phyloP scores from a whole-genome alignment of 2,329 filamentous ascomycete species.

The Penicillium janthinellum region DNA sequence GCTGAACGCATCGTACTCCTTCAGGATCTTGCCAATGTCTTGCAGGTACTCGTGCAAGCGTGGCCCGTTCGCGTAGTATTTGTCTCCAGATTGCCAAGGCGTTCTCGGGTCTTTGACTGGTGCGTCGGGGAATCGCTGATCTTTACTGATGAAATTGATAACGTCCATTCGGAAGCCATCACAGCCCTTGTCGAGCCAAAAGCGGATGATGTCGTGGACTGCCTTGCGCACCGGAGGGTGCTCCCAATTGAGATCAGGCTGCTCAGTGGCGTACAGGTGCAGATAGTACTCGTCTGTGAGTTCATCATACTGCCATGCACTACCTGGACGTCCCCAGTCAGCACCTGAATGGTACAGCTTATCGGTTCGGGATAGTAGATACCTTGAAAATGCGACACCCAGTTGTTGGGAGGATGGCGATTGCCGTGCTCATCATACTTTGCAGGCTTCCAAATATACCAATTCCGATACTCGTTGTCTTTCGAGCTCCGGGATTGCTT shows the following conservation, averaged over 20 bases:
- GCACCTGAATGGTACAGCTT: neutral
- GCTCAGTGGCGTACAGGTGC: conserved; percentile 72
- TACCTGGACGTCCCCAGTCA: conserved; percentile 28
- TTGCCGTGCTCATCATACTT: conserved; percentile 59
- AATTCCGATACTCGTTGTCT: conserved; percentile 66
- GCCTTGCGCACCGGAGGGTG: conserved; percentile 67
- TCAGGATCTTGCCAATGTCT: conserved; percentile 56
- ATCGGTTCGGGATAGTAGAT: neutral
- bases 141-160: conserved; percentile 72
- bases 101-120: conserved; percentile 34
- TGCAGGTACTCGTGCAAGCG: conserved; percentile 60
- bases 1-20: conserved; percentile 60
- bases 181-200: conserved; percentile 75
- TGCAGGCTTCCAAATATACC: conserved; percentile 64
- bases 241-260: conserved; percentile 88
- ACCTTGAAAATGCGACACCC: conserved; percentile 55
- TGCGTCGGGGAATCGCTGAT: conserved; percentile 54
- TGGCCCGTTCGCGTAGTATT: conserved; percentile 59
- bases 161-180: conserved; percentile 76
- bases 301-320: conserved; percentile 64
- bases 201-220: conserved; percentile 72
- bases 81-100: conserved; percentile 40
- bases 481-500: conserved; percentile 64
- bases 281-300: conserved; percentile 75
- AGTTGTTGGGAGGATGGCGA: conserved; percentile 74